phyloP scores from a whole-genome alignment of 148 eudicot genomes.

The Nepenthes gracilis region DNA sequence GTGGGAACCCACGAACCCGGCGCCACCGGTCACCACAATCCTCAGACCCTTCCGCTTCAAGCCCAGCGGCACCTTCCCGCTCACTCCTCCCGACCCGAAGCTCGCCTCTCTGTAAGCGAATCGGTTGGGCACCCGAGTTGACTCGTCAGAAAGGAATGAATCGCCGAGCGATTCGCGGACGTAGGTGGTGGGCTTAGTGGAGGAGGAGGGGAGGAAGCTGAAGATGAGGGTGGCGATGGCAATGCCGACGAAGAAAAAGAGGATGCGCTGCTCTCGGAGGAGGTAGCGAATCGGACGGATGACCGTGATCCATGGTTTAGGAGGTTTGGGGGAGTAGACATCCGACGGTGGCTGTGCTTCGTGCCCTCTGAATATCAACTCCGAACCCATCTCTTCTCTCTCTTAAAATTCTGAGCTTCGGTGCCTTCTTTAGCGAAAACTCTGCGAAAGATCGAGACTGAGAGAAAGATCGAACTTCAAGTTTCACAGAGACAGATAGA shows the following conservation, averaged over 20 bases:
- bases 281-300: conserved; percentile 58
- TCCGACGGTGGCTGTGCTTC: conserved; percentile 12
- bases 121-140: conserved; percentile 14
- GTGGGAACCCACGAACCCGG: conserved; percentile 93
- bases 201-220: conserved; percentile 34
- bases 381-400: conserved; percentile 33
- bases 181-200: conserved; percentile 5
- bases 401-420: not conserved
- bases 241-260: conserved; percentile 65
- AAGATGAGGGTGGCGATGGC: conserved; percentile 54
- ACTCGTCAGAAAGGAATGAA: conserved; percentile 22
- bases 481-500: too few relatives aligned
- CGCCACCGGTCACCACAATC: conserved; percentile 95
- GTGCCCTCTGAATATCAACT: conserved; percentile 40
- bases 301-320: conserved; percentile 49
- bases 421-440: too few relatives aligned
- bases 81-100: conserved; percentile 16
- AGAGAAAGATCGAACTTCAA: too few relatives aligned
- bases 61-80: conserved; percentile 79
- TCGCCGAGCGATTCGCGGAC: conserved; percentile 8
- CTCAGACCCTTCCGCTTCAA: conserved; percentile 60
- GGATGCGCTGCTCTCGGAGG: conserved; percentile 66
- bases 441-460: too few relatives aligned
- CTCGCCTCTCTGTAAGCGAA: not conserved
- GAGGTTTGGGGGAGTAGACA: conserved; percentile 58